Conservation (phyloP, 768 basidiomycete species). For the Fibroporia radiculosa region DNA sequence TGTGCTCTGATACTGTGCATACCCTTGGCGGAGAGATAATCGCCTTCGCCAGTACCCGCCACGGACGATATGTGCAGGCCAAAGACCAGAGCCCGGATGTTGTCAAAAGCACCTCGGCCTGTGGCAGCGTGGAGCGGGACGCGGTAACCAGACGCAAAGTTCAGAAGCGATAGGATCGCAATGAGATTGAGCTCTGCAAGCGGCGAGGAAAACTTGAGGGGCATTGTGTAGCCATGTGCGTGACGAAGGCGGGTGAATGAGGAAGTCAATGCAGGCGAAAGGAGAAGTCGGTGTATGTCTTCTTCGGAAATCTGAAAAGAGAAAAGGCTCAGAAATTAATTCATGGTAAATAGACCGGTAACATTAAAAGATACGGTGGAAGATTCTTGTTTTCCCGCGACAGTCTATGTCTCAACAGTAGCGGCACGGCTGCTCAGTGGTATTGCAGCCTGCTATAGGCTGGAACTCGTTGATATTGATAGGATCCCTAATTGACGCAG, state of each 20-base stretch:
- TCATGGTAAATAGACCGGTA: background rate
- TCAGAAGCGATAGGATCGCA: slow-evolving; percentile 70
- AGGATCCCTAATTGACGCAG: too few relatives aligned
- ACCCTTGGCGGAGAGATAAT: slow-evolving; percentile 60
- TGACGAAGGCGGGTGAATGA: slow-evolving; percentile 56
- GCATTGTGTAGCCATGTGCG: slow-evolving; percentile 66
- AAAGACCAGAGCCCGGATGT: slow-evolving; percentile 67
- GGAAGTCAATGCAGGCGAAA: slow-evolving; percentile 53
- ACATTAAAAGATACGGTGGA: background rate
- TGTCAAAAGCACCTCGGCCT: slow-evolving; percentile 79
- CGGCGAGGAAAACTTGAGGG: slow-evolving; percentile 69
- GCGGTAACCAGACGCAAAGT: slow-evolving; percentile 81
- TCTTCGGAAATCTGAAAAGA: slow-evolving; percentile 44
- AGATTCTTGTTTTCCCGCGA: background rate
- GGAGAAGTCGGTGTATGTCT: slow-evolving; percentile 53
- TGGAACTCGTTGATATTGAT: background rate
- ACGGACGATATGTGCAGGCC: slow-evolving; percentile 63
- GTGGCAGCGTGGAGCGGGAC: slow-evolving; percentile 62
- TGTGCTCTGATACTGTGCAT: slow-evolving; percentile 45
- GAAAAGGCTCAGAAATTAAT: background rate
- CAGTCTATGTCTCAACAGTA: background rate
- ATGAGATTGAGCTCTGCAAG: slow-evolving; percentile 76
- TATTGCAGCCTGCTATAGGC: background rate
- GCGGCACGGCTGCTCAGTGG: too few relatives aligned
- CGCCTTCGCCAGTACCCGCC: slow-evolving; percentile 39